Percentiles rank a stretch among this genome's conserved stretches.
Conservation (phyloP, 208 protist genomes). For the Tetramitus jugosus region DNA sequence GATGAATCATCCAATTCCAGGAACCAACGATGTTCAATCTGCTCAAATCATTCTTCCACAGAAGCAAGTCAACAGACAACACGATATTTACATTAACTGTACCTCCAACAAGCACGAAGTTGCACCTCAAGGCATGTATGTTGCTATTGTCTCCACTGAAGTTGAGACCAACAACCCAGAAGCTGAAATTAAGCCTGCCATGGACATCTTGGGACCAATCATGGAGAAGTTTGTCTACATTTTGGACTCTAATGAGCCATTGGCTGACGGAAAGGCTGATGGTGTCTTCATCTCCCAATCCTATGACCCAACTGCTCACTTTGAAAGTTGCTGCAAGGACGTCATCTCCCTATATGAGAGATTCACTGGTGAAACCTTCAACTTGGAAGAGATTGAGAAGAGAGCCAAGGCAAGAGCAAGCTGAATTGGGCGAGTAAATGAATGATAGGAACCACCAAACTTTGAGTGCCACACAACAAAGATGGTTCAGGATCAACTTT, state of each 20-base stretch:
- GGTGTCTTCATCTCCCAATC: conserved; percentile 89
- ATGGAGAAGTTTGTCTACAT: conserved; percentile 74
- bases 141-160: conserved; percentile 91
- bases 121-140: conserved; percentile 87
- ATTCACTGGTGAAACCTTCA: conserved; percentile 78
- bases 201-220: conserved; percentile 81
- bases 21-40: conserved; percentile 63
- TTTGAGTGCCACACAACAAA: no score
- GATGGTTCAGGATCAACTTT: no score
- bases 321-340: conserved; percentile 92
- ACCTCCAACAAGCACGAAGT: conserved; percentile 86
- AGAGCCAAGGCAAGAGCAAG: no score
- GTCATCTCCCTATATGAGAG: conserved; percentile 89
- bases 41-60: conserved; percentile 96
- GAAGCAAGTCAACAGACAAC: conserved; percentile 78
- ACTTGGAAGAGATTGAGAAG: no score
- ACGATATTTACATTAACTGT: conserved; percentile 95
- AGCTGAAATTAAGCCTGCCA: conserved; percentile 75
- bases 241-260: conserved; percentile 74
- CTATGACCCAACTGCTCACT: conserved; percentile 95
- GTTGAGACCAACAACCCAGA: conserved; percentile 91
- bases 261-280: conserved; percentile 71
- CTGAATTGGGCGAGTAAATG: no score
- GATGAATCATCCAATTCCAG: conserved; percentile 78
- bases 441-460: no score